Percentiles rank a stretch among this genome's conserved stretches.
Evolutionary conservation across 2,329 filamentous ascomycete genomes (phyloP).

Genomic region (Talaromyces sp.): DNA sequence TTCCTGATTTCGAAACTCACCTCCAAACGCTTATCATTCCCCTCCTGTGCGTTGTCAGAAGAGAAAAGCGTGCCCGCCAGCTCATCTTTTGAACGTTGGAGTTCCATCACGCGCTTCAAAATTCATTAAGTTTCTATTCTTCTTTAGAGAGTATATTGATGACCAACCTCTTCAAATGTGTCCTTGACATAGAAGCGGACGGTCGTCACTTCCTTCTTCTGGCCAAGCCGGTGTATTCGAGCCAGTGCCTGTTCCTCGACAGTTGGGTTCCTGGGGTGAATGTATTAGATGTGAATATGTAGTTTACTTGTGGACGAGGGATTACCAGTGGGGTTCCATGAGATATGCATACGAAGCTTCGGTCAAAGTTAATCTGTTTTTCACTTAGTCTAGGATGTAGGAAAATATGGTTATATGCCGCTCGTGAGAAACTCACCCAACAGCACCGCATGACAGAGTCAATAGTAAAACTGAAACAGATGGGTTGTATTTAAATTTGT

Average conservation of each 20-base stretch:
- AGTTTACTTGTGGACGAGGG: not conserved
- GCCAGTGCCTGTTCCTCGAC: not conserved
- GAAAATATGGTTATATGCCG: not conserved
- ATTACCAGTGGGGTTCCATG: not conserved
- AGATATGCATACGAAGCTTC: not conserved
- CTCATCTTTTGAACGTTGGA: not conserved
- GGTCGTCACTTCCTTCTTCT: not conserved
- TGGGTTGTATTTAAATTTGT: not conserved
- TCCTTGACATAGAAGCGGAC: not conserved
- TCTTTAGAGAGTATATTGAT: fast-evolving
- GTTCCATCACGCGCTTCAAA: not conserved
- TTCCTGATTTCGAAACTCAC: not conserved
- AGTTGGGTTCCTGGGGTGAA: not conserved
- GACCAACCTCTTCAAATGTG: not conserved
- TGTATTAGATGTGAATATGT: not conserved
- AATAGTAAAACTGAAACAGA: not conserved
- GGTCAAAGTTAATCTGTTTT: not conserved
- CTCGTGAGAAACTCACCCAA: not conserved
- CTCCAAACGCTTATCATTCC: not conserved
- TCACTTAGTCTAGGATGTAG: not conserved
- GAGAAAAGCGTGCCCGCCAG: not conserved
- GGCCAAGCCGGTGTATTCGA: not conserved
- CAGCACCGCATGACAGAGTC: not conserved
- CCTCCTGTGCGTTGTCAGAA: not conserved
- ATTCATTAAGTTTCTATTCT: not conserved